These are phyloP conservation scores for Lanmaoa pseudosensibilis DNA, from an alignment of 768 basidiomycete species.

Conservation along the genomic window DNA sequence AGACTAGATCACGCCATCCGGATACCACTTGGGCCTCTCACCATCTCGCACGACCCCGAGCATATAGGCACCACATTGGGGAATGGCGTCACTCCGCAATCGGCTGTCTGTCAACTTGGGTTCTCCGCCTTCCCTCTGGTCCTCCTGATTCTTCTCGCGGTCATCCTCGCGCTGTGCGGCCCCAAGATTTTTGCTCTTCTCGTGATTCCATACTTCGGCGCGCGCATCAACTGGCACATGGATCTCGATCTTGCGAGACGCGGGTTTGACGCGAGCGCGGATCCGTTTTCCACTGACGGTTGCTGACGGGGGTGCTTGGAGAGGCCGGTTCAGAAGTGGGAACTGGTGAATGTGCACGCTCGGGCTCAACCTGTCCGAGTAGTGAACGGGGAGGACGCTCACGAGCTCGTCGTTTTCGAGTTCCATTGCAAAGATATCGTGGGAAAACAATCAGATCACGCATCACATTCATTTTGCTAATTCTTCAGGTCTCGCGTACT, in stretches of 20 bases:
- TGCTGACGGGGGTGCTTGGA: slow-evolving; percentile 78
- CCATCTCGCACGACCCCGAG: slow-evolving; percentile 77
- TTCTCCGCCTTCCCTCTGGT: slow-evolving; percentile 51
- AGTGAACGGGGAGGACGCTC: slow-evolving; percentile 68
- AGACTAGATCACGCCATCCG: slow-evolving; percentile 7
- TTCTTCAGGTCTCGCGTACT: too few species aligned
- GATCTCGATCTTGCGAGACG: slow-evolving; percentile 63
- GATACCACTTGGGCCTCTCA: slow-evolving; percentile 31
- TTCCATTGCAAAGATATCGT: slow-evolving; percentile 22
- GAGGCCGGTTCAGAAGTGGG: slow-evolving; percentile 69
- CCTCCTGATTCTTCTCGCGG: slow-evolving; percentile 72
- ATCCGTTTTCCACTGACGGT: slow-evolving; percentile 72
- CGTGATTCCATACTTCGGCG: slow-evolving; percentile 77
- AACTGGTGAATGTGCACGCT: slow-evolving; percentile 80
- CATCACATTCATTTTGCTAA: too few species aligned
- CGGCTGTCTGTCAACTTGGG: slow-evolving; percentile 69
- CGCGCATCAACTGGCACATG: slow-evolving; percentile 83
- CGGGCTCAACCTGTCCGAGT: slow-evolving; percentile 58
- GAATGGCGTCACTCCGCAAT: slow-evolving; percentile 69
- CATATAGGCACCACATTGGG: slow-evolving; percentile 65
- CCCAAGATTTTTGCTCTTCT: slow-evolving; percentile 66
- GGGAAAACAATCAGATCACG: too few species aligned
- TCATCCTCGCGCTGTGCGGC: slow-evolving; percentile 70
- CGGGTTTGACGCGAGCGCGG: slow-evolving; percentile 67
- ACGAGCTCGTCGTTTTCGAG: slow-evolving; percentile 58